phyloP scores from a whole-genome alignment of 352 stramenopile species.

The Pythium brachiatum region DNA sequence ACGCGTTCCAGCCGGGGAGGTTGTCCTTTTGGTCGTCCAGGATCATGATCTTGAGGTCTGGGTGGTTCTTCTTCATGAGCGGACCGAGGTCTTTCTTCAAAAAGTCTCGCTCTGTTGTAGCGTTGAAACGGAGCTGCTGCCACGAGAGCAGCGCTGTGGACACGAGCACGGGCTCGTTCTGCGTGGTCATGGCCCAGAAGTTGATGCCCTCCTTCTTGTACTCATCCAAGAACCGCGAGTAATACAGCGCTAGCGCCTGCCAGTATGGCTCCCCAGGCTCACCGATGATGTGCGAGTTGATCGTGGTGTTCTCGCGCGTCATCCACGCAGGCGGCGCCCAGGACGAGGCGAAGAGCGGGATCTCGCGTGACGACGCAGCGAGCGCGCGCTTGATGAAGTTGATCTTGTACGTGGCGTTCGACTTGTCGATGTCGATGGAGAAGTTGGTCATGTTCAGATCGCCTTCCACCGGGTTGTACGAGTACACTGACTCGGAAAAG shows the following conservation, averaged over 20 bases:
- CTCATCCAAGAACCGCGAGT: slow-evolving; percentile 70
- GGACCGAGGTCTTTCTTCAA: slow-evolving; percentile 80
- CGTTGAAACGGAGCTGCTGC: slow-evolving; percentile 53
- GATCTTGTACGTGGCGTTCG: slow-evolving; percentile 56
- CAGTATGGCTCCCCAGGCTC: slow-evolving; percentile 56
- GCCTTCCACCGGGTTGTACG: slow-evolving; percentile 77
- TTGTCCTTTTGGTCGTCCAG: slow-evolving; percentile 87
- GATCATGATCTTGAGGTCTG: slow-evolving; percentile 64
- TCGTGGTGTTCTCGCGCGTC: slow-evolving; percentile 65
- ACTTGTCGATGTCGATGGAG: slow-evolving; percentile 81
- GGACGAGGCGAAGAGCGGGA: slow-evolving; percentile 73
- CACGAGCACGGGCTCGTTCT: slow-evolving; percentile 79
- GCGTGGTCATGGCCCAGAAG: slow-evolving; percentile 79
- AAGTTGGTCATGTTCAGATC: slow-evolving; percentile 84
- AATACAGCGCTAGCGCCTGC: slow-evolving; percentile 82
- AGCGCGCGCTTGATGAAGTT: slow-evolving; percentile 63
- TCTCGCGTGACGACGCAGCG: slow-evolving; percentile 31
- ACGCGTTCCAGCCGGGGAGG: slow-evolving; percentile 41
- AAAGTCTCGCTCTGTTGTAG: slow-evolving; percentile 51
- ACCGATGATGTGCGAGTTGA: slow-evolving; percentile 59
- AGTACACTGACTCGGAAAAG: slow-evolving; percentile 87
- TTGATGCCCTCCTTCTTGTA: slow-evolving; percentile 73
- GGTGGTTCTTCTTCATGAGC: slow-evolving; percentile 55
- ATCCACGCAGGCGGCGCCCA: slow-evolving; percentile 88
- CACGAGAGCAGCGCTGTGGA: slow-evolving; percentile 39